Evolutionary conservation across 495 filamentous ascomycete species (phyloP), one percentile per base, ranked within the genome.

Genomic region (Podospora sp.): DNA sequence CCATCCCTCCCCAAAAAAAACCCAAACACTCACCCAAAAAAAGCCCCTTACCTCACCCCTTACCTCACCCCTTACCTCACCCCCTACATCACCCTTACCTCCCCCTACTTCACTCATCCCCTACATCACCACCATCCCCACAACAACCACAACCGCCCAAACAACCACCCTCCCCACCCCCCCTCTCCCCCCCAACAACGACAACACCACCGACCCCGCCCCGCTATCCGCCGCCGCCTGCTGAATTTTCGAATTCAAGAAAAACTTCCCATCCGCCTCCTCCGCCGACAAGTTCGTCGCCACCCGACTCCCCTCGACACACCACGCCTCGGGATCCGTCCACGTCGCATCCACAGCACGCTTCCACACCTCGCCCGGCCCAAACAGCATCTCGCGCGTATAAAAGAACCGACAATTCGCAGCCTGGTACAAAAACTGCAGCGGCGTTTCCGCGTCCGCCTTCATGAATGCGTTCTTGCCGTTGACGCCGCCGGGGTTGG

Each of bases 331-430:
- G 11, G 63, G 63, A 20, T 67, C 71, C 21, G 92, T 89, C 94
- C 94, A 97, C 65, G 92, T 92, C 6, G 92, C 91, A 5, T 83
- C 83, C 51, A 71, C 74, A 1, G 79, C 80, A 62, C 79, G 75
- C 40, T 77, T 72, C 85, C 84, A 87, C 12, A 81, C 77, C 11
- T 69, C 74, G 22, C 68, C 74, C 6, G 80, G 77, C 26, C 78
- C 74, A 51, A 72, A 76, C 20, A 84, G 61, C 68, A 82, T 85
- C 49, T 75, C 68, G 1, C 74, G 67, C 1, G 85, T 86, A 68
- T 83, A 87, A 68, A 84, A 87, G 66, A 87, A 78, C 11, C 84
- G 74, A 75, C 85, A 87, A 65, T 84, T 78, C 14, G 85, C 83
- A 6, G 83, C 73, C 62, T 85, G 79, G 70, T 85, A 83, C 11